These are phyloP conservation scores for Neurospora sp. DNA, from an alignment of 495 filamentous ascomycete genomes.

Conservation along the genomic window DNA sequence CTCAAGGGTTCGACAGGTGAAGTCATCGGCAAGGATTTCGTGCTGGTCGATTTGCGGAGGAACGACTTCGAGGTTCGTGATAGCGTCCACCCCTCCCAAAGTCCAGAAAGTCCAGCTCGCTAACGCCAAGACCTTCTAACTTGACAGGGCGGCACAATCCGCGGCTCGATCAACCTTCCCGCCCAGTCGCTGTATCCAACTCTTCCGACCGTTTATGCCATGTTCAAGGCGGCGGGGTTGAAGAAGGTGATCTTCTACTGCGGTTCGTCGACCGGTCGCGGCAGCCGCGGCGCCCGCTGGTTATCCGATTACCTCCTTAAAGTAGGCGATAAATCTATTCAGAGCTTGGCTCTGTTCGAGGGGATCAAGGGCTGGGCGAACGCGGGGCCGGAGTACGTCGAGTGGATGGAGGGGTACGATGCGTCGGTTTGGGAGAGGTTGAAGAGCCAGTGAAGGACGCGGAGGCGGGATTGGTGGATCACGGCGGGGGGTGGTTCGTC, in stretches of 20 bases:
- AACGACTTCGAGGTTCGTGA: conserved; percentile 49
- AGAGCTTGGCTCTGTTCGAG: conserved; percentile 47
- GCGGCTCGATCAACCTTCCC: conserved; percentile 58
- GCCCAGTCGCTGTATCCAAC: conserved; percentile 55
- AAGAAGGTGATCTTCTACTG: conserved; percentile 57
- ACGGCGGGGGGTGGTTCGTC: neutral
- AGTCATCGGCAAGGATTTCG: conserved; percentile 35
- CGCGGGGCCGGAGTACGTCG: conserved; percentile 44
- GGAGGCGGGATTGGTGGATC: neutral
- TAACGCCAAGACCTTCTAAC: neutral
- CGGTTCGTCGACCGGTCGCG: conserved; percentile 58
- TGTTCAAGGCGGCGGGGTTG: conserved; percentile 41
- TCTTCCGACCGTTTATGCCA: conserved; percentile 44
- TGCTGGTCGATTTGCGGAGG: conserved; percentile 54
- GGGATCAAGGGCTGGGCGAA: conserved; percentile 59
- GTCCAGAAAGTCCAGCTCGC: neutral
- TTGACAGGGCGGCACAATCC: conserved; percentile 56
- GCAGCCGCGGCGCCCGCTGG: conserved; percentile 53
- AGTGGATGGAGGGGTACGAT: conserved; percentile 51
- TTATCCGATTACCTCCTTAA: conserved; percentile 51
- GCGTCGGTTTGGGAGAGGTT: conserved; percentile 32
- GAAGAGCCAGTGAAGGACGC: neutral
- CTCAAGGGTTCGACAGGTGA: conserved; percentile 6
- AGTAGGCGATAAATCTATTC: conserved; percentile 29
- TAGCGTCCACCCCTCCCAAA: neutral